phyloP scores from a whole-genome alignment of 2,329 filamentous ascomycete species.

The Daldinia sp. region DNA sequence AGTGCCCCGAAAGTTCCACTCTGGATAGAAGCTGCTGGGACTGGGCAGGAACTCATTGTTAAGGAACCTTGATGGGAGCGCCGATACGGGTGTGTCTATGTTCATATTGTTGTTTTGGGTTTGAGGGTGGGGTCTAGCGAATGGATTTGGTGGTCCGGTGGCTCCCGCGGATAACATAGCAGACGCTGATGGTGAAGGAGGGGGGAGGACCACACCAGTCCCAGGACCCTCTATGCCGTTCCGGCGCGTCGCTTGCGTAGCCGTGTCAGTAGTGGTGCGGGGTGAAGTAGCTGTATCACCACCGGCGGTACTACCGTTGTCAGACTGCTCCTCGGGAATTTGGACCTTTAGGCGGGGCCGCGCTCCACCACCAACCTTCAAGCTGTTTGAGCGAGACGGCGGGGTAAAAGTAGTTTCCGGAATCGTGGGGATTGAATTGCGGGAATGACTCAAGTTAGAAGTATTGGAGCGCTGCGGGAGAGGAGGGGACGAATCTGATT shows the following conservation, averaged over 20 bases:
- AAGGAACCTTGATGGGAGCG: constrained; percentile 89
- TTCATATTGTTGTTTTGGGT: constrained; percentile 63
- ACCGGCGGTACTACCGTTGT: constrained; percentile 75
- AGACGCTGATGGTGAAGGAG: constrained; percentile 88
- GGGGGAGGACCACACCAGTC: constrained; percentile 82
- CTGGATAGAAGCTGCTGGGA: constrained; percentile 90
- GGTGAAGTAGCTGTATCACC: constrained; percentile 72
- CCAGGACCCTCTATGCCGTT: constrained; percentile 63
- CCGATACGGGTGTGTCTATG: constrained; percentile 89
- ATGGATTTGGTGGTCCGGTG: constrained; percentile 92
- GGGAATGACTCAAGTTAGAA: constrained; percentile 57
- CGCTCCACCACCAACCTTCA: constrained; percentile 70
- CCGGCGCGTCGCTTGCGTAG: constrained; percentile 62
- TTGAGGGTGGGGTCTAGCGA: constrained; percentile 85
- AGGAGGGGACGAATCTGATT: constrained; percentile 61
- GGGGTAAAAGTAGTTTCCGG: constrained; percentile 72
- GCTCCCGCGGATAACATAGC: constrained; percentile 89
- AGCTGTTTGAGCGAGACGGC: constrained; percentile 80
- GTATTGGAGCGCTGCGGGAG: constrained; percentile 60
- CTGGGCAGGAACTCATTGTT: constrained; percentile 87
- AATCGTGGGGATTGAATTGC: constrained; percentile 67
- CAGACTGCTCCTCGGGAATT: constrained; percentile 90
- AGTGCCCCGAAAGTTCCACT: constrained; percentile 78
- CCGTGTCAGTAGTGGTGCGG: constrained; percentile 65
- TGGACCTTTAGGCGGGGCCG: constrained; percentile 90